Evolutionary conservation across 1,139 yeast species (phyloP), one percentile per base, ranked within the genome.

Genomic region (Groenewaldozyma auringiensis): DNA sequence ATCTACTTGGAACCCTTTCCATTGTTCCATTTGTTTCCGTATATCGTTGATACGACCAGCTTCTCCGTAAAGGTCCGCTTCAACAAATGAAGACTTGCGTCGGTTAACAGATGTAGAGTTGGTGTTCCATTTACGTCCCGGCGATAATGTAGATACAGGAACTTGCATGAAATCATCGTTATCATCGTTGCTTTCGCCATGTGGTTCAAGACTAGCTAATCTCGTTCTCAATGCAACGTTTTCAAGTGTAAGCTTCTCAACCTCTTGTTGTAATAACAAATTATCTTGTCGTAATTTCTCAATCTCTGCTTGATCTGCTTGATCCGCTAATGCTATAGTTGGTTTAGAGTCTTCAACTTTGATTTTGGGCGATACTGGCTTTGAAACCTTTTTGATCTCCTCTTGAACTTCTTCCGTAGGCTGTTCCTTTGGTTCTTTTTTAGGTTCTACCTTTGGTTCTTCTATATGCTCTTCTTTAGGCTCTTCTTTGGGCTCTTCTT

Each of bases 1-100:
- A 58, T 88, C 95, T 2, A 86, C 76, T 59, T 83, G 87, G 92
- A 94, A 88, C 37, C 79, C 81, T 55, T 79, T 79, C 95, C 95
- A 88, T 52, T 78, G 75, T 64, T 63, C 67, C 60, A 76, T 59
- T 33, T 60, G 61, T 45, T 58, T 56, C 13, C 60, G 53, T 41
- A 57, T 54, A 32, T 57, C 56, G 29, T 59, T 50, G 37, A 63
- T 55, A 39, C 54, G 51, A 33, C 58, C 49, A 11, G 62, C 58
- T 42, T 63, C 67, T 13, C 66, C 63, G 44, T 59, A 62, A 25
- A 64, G 54, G 31, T 64, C 69, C 16, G 65, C 62, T 36, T 63
- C 68, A 11, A 59, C 65, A 44, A 61, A 60, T 22, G 67, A 63
- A 2, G 66, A 47, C 6, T 61, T 53, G 38, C 61, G 50, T 2